Evolutionary conservation across 176 grass and related monocot genomes (phyloP).

Genomic region (Secale cereale): DNA sequence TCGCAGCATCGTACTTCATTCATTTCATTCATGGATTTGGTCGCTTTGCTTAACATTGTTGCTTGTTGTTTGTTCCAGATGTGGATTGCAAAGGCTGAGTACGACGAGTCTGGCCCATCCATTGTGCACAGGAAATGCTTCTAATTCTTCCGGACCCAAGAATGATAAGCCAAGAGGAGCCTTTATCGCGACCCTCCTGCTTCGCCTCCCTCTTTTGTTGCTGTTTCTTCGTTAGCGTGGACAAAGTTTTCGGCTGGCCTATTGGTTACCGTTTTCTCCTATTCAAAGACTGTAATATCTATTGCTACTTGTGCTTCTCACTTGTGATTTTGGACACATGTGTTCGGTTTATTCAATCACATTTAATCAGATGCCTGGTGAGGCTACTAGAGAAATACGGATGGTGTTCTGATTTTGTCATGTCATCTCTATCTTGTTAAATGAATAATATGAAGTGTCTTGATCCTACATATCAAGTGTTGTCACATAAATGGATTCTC

Average conservation of each 20-base stretch:
- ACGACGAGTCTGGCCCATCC: slow-evolving; percentile 87
- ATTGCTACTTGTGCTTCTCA: slow-evolving; percentile 47
- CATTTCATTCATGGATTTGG: neutral
- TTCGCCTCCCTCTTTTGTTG: slow-evolving; percentile 40
- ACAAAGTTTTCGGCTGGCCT: slow-evolving; percentile 52
- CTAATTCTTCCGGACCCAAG: slow-evolving; percentile 44
- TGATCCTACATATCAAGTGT: neutral
- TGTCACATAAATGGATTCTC: neutral
- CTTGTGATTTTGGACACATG: slow-evolving; percentile 58
- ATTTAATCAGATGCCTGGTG: slow-evolving; percentile 60
- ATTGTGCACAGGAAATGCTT: slow-evolving; percentile 99
- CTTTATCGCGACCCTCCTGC: slow-evolving; percentile 31
- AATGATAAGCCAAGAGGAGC: slow-evolving; percentile 55
- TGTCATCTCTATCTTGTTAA: slow-evolving; percentile 26
- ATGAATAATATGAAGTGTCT: slow-evolving; percentile 38
- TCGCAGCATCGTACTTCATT: neutral
- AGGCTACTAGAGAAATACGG: slow-evolving; percentile 42
- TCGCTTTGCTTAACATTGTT: slow-evolving; percentile 31
- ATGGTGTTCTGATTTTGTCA: slow-evolving; percentile 34
- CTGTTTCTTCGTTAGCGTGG: slow-evolving; percentile 53
- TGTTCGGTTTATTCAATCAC: slow-evolving; percentile 57
- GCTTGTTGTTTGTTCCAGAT: slow-evolving; percentile 47
- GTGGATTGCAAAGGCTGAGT: slow-evolving; percentile 97
- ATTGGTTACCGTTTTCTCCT: slow-evolving; percentile 33
- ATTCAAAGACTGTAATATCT: slow-evolving; percentile 59